Conservation (phyloP, 345 rosid genomes). For the Boechera stricta region DNA sequence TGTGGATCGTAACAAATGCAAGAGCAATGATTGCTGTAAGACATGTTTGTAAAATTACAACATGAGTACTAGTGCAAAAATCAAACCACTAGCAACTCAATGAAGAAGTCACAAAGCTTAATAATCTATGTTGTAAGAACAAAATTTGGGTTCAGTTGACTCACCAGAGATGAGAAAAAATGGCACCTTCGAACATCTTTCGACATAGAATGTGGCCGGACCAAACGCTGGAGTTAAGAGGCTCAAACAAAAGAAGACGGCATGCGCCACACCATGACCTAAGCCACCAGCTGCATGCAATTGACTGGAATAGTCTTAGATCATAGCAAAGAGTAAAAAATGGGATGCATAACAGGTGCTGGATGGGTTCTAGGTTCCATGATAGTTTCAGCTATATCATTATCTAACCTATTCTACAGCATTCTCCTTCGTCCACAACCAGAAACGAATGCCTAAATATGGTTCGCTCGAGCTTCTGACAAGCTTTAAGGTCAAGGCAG, state of each 20-base stretch:
- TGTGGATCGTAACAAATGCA: conserved; percentile 89
- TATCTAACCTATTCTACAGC: conserved; percentile 6
- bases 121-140: conserved; percentile 1
- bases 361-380: conserved; percentile 9
- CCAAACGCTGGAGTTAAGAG: conserved; percentile 96
- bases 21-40: conserved; percentile 86
- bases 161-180: conserved; percentile 95
- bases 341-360: conserved; percentile 9
- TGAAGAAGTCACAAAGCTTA: conserved; percentile 18
- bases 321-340: conserved; percentile 28
- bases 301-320: conserved; percentile 42
- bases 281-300: conserved; percentile 97
- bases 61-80: conserved; percentile 31
- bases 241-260: conserved; percentile 94
- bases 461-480: conserved; percentile 1
- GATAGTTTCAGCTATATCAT: conserved; percentile 7
- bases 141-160: conserved; percentile 42
- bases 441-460: conserved; percentile 14
- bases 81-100: conserved; percentile 25
- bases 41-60: conserved; percentile 35
- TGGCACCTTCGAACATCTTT: conserved; percentile 78
- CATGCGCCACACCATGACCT: conserved; percentile 99
- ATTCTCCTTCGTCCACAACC: conserved; percentile 20
- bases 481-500: conserved; percentile 16
- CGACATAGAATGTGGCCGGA: conserved; percentile 85